Base-by-base conservation (phyloP, 1,284 basidiomycete genomes). In the Trichosporon coremiiforme region DNA sequence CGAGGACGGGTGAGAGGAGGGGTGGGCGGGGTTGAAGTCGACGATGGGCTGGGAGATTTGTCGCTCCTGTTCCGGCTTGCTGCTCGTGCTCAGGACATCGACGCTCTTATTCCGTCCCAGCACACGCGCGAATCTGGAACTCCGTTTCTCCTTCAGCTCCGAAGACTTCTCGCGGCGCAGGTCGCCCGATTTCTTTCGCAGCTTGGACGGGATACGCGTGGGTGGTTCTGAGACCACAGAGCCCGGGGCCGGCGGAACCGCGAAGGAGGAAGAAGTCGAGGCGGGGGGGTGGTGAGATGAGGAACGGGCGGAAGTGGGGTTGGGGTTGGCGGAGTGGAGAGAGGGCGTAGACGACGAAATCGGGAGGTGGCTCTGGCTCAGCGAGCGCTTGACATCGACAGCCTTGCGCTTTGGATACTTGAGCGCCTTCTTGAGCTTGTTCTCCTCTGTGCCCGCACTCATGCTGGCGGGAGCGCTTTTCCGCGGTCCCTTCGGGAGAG, bases 81-180 rank as follows among this genome's bases (percentile, higher is more conserved):
- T 3, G 12, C 8, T 17, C 25, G 33, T 4, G 33, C 6, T 7
- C 6, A 60, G 57, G 15, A 33, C 57, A n/a, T 60, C 57, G 57
- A 35, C 57, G 57, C 57, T 60, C 57, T 60, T 60, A n/a, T 60
- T 60, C 15, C 57, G 57, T 12, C 57, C 29, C 29, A 60, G 9
- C 20, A 60, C 57, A 6, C 47, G 47, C 20, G 47, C 47, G 20
- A 53, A 22, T 5, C 47, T 20, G 10, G 20, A 22, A 15, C 47
- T 53, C 20, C 47, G 47, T 20, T 53, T 53, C 47, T 53, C 47
- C n/a, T 22, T 20, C 20, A 53, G 20, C 20, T 53, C 47, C 20
- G 7, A 5, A 3, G 4, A 4, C 47, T 53, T 53, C 47, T 53
- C 47, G 15, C 20, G 13, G 3, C 20, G n/a, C 20, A 53, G 47